A percentile compares a stretch with the other conserved stretches of the same genome.
Evolutionary conservation across 371 early-diverging fungal genomes (phyloP).

Genomic region (Parasitella parasitica): DNA sequence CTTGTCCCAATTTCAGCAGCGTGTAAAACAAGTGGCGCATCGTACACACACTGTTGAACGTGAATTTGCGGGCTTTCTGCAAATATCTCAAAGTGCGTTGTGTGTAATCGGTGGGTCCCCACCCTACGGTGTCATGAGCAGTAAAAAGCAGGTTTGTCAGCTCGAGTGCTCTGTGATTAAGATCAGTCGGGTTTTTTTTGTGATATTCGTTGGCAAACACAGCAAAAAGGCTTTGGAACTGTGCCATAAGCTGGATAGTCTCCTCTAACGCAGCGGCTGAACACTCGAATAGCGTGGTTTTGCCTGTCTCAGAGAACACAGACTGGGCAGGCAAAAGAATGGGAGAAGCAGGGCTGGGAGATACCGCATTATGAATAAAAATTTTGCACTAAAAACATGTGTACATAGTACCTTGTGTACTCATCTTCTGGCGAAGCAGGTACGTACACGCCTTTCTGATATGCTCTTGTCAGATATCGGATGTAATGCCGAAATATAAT

Average conservation of each 20-base stretch:
- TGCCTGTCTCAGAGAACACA: conserved; percentile 5
- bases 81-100: conserved; percentile 29
- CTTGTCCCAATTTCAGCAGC: conserved; percentile 59
- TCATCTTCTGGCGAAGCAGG: conserved; percentile 20
- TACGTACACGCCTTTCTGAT: conserved; percentile 32
- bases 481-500: conserved; percentile 48
- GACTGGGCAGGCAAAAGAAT: neutral
- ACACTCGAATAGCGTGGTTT: conserved; percentile 2
- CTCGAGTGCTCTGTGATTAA: conserved; percentile 23
- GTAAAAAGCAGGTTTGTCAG: conserved; percentile 21
- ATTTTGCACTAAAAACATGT: neutral
- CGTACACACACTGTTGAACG: conserved; percentile 70
- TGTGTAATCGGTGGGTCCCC: conserved; percentile 26
- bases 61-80: conserved; percentile 58
- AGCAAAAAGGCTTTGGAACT: conserved; percentile 9
- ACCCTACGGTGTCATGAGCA: conserved; percentile 40
- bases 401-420: neutral
- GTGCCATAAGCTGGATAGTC: conserved; percentile 12
- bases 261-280: conserved; percentile 13
- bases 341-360: neutral
- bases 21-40: conserved; percentile 62
- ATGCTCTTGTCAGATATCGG: conserved; percentile 29
- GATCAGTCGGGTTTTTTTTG: neutral
- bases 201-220: neutral
- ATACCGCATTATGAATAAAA: neutral